Evolutionary conservation across 441 rosid species (phyloP).

Genomic region (Metrosideros polymorpha): DNA sequence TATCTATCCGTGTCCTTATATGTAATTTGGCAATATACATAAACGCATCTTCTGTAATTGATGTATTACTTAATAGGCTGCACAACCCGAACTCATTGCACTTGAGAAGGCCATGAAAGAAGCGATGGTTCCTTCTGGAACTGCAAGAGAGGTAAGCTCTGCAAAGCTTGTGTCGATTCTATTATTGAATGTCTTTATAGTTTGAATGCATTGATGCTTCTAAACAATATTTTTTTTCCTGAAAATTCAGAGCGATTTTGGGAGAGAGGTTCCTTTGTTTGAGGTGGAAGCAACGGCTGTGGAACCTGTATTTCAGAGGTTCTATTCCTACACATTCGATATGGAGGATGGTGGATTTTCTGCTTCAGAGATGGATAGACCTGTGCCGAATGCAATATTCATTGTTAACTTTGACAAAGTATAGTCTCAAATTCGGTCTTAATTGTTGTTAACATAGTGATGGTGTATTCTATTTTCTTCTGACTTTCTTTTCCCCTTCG

Average conservation of each 20-base stretch:
- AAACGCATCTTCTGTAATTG: background rate
- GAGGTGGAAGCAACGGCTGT: constrained; percentile 82
- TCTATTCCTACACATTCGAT: constrained; percentile 78
- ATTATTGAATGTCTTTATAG: background rate
- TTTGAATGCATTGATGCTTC: background rate
- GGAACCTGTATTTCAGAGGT: constrained; percentile 68
- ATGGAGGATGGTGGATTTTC: constrained; percentile 37
- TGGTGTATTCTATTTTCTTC: background rate
- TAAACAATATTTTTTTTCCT: background rate
- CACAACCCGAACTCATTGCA: constrained; percentile 81
- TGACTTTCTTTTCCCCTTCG: background rate
- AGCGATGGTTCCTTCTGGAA: constrained; percentile 76
- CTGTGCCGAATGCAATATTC: constrained; percentile 81
- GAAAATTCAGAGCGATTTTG: constrained; percentile 58
- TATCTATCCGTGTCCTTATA: background rate
- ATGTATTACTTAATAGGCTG: constrained; percentile 36
- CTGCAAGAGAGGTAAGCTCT: constrained; percentile 70
- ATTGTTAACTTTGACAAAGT: constrained; percentile 94
- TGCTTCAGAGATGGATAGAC: constrained; percentile 51
- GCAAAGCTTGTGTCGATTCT: background rate
- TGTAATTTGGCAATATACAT: background rate
- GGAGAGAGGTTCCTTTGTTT: constrained; percentile 85
- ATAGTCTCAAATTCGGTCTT: constrained; percentile 5
- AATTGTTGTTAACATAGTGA: background rate
- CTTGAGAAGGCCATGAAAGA: constrained; percentile 83